A percentile compares a stretch with the other conserved stretches of the same genome.
Conservation (phyloP, 371 early-diverging fungal genomes). For the Homolaphlyctis polyrhiza region DNA sequence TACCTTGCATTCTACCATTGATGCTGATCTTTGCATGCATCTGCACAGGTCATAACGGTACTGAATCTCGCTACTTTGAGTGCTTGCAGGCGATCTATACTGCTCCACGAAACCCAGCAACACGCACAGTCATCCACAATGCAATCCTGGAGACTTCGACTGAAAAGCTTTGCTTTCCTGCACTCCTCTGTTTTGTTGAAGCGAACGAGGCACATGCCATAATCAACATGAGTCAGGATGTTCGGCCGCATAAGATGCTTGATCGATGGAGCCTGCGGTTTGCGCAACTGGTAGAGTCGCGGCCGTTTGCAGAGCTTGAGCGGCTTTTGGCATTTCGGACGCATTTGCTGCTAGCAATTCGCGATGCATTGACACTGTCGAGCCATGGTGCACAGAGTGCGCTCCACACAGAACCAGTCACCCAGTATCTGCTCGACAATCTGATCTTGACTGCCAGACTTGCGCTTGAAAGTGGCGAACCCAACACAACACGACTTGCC, state of each 20-base stretch:
- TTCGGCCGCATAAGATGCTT: background rate
- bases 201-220: background rate
- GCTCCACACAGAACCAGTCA: slow-evolving; percentile 11
- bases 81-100: background rate
- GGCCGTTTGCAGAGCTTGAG: slow-evolving; percentile 3
- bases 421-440: no score
- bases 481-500: slow-evolving; percentile 12
- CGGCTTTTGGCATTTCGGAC: background rate
- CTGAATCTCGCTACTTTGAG: background rate
- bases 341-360: slow-evolving; percentile 5
- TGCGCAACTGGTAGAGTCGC: background rate
- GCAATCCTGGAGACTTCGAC: background rate
- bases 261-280: slow-evolving; percentile 4
- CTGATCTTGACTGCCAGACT: no score
- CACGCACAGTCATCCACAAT: background rate
- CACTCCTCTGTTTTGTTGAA: slow-evolving; percentile 9
- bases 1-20: no score
- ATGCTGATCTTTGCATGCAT: no score
- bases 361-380: background rate
- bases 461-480: background rate
- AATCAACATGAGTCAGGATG: background rate
- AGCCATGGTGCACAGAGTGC: background rate
- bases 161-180: slow-evolving; percentile 6
- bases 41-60: no score
- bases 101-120: background rate